Conservation (phyloP, 31 red algal species). For the Asparagopsis taxiformis region DNA sequence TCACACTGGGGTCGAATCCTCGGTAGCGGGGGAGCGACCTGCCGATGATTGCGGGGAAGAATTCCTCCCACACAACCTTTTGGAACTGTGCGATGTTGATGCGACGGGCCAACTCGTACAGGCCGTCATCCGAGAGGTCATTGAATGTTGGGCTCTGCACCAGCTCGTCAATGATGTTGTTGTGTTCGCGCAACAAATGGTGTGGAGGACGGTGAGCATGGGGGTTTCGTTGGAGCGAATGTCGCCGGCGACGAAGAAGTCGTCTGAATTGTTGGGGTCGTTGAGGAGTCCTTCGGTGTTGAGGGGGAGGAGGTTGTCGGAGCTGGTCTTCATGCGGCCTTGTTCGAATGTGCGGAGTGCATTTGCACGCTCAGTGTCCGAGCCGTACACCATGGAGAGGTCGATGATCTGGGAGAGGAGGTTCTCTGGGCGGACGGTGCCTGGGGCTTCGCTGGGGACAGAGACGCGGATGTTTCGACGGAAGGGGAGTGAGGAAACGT, state of each 20-base stretch:
- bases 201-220: constrained; percentile 7
- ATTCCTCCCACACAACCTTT: constrained; percentile 8
- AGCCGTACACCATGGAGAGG: constrained; percentile 10
- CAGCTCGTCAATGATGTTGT: constrained; percentile 3
- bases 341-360: background rate
- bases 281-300: background rate
- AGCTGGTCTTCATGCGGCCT: background rate
- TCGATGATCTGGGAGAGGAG: constrained; percentile 12
- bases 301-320: constrained; percentile 1
- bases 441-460: background rate
- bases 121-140: background rate
- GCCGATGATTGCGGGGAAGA: constrained; percentile 9
- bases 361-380: background rate
- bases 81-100: background rate
- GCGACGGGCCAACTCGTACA: constrained; percentile 6
- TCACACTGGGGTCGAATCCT: background rate
- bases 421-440: background rate
- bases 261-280: background rate
- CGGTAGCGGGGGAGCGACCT: background rate
- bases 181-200: constrained; percentile 23
- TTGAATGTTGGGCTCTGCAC: background rate
- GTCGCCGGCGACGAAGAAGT: constrained; percentile 15
- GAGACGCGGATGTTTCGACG: background rate
- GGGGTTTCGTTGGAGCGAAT: constrained; percentile 8
- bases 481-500: background rate